Conservation (phyloP, 257 asterid genomes). For the Solanum raphanifolium region DNA sequence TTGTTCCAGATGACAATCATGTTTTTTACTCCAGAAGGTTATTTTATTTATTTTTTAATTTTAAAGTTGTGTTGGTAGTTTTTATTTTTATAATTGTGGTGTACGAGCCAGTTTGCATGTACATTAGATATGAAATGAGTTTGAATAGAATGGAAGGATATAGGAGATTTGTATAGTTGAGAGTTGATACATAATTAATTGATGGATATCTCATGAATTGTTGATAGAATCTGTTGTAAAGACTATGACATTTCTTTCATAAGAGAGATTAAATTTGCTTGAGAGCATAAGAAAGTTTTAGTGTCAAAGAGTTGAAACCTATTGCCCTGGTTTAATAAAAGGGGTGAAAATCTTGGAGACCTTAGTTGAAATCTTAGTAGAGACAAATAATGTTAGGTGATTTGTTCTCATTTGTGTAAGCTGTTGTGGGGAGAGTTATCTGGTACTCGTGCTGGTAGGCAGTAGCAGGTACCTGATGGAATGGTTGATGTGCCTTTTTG, state of each 20-base stretch:
- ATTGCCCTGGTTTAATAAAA: background rate
- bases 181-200: background rate
- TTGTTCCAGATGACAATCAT: conserved; percentile 74
- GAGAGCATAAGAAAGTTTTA: background rate
- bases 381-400: background rate
- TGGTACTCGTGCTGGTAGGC: background rate
- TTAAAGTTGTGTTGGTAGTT: background rate
- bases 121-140: background rate
- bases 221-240: background rate
- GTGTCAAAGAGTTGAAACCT: background rate
- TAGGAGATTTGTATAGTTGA: background rate
- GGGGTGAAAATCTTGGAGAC: background rate
- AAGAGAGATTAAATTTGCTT: background rate
- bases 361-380: background rate
- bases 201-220: background rate
- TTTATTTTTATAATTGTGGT: background rate
- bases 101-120: background rate
- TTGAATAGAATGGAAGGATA: background rate
- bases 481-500: background rate
- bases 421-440: background rate
- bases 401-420: background rate
- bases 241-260: background rate
- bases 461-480: background rate
- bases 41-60: background rate
- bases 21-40: conserved; percentile 91